Conservation (phyloP, 2,329 filamentous ascomycete genomes). For the Pseudopithomyces chartarum region DNA sequence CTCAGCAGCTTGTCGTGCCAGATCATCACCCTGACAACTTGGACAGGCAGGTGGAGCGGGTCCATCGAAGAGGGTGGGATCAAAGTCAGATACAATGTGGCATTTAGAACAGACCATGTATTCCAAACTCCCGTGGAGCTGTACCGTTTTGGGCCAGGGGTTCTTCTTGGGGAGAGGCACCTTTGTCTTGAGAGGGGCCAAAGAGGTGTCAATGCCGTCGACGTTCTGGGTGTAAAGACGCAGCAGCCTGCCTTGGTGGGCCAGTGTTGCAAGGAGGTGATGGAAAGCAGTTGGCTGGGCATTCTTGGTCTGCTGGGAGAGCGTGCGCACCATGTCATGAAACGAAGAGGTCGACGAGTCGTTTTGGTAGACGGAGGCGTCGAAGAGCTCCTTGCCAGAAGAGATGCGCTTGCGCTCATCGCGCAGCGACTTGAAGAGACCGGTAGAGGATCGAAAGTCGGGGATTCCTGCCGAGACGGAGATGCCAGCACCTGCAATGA, state of each 20-base stretch:
- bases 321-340: constrained; percentile 91
- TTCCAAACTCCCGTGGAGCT: constrained; percentile 89
- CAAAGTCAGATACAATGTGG: constrained; percentile 73
- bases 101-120: constrained; percentile 99
- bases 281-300: constrained; percentile 89
- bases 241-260: constrained; percentile 82
- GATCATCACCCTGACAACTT: constrained; percentile 74
- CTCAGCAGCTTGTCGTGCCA: constrained; percentile 76
- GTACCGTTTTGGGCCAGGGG: constrained; percentile 91
- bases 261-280: constrained; percentile 87
- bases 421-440: constrained; percentile 84
- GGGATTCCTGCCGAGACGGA: constrained; percentile 96
- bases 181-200: constrained; percentile 78
- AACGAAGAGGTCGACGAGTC: constrained; percentile 87
- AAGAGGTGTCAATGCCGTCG: constrained; percentile 86
- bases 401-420: constrained; percentile 88
- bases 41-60: constrained; percentile 81
- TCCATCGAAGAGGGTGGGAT: constrained; percentile 80
- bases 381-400: constrained; percentile 94
- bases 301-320: constrained; percentile 76
- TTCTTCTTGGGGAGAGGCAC: constrained; percentile 83
- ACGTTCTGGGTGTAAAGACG: constrained; percentile 97
- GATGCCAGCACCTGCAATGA: constrained; percentile 94
- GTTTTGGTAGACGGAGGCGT: constrained; percentile 96
- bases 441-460: constrained; percentile 90